Conservation (phyloP, 495 filamentous ascomycete species). For the Aspergillus funiculosus region DNA sequence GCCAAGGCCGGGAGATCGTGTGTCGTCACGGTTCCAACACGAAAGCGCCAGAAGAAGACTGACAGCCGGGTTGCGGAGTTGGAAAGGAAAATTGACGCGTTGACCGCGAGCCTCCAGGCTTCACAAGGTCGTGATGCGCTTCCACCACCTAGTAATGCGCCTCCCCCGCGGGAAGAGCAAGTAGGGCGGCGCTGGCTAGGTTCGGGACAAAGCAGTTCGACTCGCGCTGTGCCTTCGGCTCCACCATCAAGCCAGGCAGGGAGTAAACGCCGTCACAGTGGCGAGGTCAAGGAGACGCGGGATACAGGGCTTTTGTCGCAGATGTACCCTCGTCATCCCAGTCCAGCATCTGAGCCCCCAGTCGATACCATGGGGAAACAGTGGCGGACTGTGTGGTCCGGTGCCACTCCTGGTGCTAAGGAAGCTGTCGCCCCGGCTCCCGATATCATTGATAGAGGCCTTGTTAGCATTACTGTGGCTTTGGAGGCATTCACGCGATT, state of each 20-base stretch:
- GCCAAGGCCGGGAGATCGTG: conserved; percentile 75
- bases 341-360: conserved; percentile 25
- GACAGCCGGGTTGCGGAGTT: conserved; percentile 88
- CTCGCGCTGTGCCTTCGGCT: background rate
- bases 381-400: conserved; percentile 8
- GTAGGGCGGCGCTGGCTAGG: conserved; percentile 14
- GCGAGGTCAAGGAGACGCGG: conserved; percentile 19
- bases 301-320: conserved; percentile 15
- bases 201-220: conserved; percentile 14
- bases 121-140: conserved; percentile 20
- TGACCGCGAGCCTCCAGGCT: conserved; percentile 71
- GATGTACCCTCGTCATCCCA: conserved; percentile 18
- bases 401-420: conserved; percentile 11
- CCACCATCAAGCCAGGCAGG: conserved; percentile 9
- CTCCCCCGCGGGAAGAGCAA: conserved; percentile 10
- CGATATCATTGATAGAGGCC: conserved; percentile 65
- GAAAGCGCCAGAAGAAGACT: conserved; percentile 90
- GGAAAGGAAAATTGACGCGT: conserved; percentile 87
- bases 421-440: conserved; percentile 27
- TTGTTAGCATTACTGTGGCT: conserved; percentile 60
- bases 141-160: conserved; percentile 2
- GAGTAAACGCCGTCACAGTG: conserved; percentile 24
- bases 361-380: conserved; percentile 8
- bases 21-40: conserved; percentile 71
- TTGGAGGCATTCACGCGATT: conserved; percentile 63